Conservation (phyloP, 1,284 basidiomycete genomes). For the Mycosarcoma maydis region DNA sequence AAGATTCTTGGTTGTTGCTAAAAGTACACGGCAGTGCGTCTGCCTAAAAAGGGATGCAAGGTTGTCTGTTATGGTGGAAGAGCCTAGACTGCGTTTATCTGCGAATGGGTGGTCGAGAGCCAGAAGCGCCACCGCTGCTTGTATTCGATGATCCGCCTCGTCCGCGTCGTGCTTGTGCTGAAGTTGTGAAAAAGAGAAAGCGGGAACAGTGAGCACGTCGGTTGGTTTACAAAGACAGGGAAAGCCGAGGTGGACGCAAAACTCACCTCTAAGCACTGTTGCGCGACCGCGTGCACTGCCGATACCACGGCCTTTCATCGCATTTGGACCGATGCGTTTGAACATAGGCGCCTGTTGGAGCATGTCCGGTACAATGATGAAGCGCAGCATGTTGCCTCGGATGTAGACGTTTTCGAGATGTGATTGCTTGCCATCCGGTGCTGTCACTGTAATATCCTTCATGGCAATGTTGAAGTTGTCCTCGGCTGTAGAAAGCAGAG, state of each 20-base stretch:
- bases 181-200: background rate
- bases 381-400: slow-evolving; percentile 86
- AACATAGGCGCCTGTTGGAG: slow-evolving; percentile 99
- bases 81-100: slow-evolving; percentile 9
- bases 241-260: background rate
- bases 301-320: slow-evolving; percentile 98
- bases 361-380: slow-evolving; percentile 99
- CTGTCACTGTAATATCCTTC: slow-evolving; percentile 96
- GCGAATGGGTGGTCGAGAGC: slow-evolving; percentile 31
- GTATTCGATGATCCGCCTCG: slow-evolving; percentile 30
- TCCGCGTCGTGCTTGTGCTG: slow-evolving; percentile 51
- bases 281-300: slow-evolving; percentile 95
- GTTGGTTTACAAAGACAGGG: background rate
- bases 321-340: slow-evolving; percentile 96
- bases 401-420: slow-evolving; percentile 99
- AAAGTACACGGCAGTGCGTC: slow-evolving; percentile 23
- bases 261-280: slow-evolving; percentile 84
- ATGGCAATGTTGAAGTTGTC: slow-evolving; percentile 97
- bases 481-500: slow-evolving; percentile 75
- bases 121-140: slow-evolving; percentile 4
- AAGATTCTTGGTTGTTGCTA: slow-evolving; percentile 8
- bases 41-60: no score
- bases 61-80: no score
- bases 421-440: slow-evolving; percentile 97
- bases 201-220: no score